These are phyloP conservation scores for Trebouxia sp. DNA, from an alignment of 139 green algal species.

Conservation along the genomic window DNA sequence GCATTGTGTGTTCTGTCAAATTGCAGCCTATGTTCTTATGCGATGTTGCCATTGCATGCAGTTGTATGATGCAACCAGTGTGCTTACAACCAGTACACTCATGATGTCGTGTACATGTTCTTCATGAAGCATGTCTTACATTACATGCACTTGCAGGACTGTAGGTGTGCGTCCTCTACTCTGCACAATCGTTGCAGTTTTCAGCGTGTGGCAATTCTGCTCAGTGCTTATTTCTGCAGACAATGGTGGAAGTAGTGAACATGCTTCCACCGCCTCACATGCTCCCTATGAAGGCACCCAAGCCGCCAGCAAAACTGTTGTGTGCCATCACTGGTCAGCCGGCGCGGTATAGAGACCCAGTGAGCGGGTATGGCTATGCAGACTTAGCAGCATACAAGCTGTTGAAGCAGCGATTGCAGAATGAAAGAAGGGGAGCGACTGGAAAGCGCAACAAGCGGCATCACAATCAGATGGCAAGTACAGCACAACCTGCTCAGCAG, in stretches of 20 bases:
- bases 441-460: conserved; percentile 3
- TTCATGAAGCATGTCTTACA: background rate
- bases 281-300: conserved; percentile 32
- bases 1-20: background rate
- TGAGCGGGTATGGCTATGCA: conserved; percentile 51
- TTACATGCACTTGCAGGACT: background rate
- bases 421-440: background rate
- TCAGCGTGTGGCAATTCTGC: background rate
- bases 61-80: background rate
- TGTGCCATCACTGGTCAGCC: conserved; percentile 49
- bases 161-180: background rate
- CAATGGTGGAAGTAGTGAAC: conserved; percentile 52
- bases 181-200: background rate
- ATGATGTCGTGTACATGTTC: background rate
- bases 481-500: background rate
- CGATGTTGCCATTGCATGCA: background rate
- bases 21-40: background rate
- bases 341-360: conserved; percentile 56
- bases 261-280: conserved; percentile 50
- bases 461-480: background rate
- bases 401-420: conserved; percentile 32
- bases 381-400: conserved; percentile 46
- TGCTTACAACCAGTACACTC: background rate
- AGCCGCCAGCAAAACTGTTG: background rate
- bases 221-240: conserved; percentile 30